Evolutionary conservation across 495 filamentous ascomycete species (phyloP).

Genomic region (Annulohypoxylon nitens): DNA sequence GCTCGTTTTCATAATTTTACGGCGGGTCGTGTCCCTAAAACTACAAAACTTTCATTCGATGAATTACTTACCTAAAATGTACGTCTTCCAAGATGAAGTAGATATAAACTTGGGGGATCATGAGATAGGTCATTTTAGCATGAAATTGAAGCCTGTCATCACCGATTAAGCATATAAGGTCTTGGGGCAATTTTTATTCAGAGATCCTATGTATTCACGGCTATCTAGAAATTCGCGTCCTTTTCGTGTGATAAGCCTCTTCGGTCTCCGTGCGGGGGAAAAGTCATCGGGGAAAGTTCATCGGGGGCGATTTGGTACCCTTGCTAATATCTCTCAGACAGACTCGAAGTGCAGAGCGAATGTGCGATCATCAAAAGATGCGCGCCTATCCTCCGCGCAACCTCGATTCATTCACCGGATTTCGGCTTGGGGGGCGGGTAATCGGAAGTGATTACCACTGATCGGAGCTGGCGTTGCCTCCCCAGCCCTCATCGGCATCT

Average conservation of each 20-base stretch:
- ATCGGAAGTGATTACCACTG: not conserved
- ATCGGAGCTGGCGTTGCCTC: not conserved
- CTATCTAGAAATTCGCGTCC: conserved; percentile 28
- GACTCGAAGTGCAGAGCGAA: not conserved
- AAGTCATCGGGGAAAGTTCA: conserved; percentile 9
- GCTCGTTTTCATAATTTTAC: too few relatives aligned
- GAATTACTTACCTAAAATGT: too few relatives aligned
- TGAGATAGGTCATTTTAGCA: not conserved
- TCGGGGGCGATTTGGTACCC: conserved; percentile 1
- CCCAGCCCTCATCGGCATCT: conserved; percentile 21
- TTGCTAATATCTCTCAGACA: not conserved
- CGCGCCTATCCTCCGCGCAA: not conserved
- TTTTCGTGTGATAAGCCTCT: conserved; percentile 7
- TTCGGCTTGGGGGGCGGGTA: not conserved
- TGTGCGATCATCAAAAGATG: not conserved
- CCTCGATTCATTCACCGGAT: not conserved
- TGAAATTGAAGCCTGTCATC: not conserved
- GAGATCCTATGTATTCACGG: conserved; percentile 29
- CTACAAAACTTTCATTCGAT: too few relatives aligned
- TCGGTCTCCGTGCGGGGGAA: not conserved
- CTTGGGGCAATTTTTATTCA: conserved; percentile 13
- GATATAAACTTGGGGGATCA: not conserved
- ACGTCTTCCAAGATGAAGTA: too few relatives aligned
- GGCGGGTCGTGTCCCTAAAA: too few relatives aligned
- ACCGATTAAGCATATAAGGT: not conserved